Conservation (phyloP, 164 flowering plant genomes). For the Malania oleifera region DNA sequence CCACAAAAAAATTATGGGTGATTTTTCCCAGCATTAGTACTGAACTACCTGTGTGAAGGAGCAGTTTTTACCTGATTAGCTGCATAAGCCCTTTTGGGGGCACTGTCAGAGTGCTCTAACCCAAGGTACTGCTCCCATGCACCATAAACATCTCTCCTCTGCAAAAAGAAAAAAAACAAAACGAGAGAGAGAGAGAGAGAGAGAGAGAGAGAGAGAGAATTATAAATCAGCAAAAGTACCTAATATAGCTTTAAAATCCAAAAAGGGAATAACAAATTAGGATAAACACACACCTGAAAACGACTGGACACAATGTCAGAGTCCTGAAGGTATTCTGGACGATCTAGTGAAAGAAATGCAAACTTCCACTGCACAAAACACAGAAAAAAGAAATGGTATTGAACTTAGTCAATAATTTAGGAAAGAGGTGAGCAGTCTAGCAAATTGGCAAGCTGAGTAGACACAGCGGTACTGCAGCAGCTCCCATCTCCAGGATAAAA, state of each 20-base stretch:
- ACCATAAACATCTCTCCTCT: constrained; percentile 84
- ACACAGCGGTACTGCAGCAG: not conserved
- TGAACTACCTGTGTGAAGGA: not conserved
- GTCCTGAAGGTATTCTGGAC: constrained; percentile 81
- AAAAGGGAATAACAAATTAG: not conserved
- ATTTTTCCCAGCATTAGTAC: not conserved
- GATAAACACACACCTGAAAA: constrained; percentile 49
- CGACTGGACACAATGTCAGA: constrained; percentile 59
- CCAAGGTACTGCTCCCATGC: constrained; percentile 97
- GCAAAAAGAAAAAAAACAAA: not conserved
- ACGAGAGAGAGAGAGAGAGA: not conserved
- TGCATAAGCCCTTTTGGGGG: constrained; percentile 63
- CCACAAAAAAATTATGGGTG: not conserved
- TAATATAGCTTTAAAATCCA: no score
- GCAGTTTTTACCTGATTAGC: constrained; percentile 50
- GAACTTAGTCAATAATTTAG: not conserved
- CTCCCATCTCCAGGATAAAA: no score
- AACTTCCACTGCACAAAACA: constrained; percentile 67
- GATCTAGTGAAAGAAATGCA: constrained; percentile 74
- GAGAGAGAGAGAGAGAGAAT: constrained; percentile 3
- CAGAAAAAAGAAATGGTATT: not conserved
- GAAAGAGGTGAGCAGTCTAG: not conserved
- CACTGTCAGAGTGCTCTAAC: constrained; percentile 66
- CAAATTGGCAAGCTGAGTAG: not conserved
- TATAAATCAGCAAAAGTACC: no score